Evolutionary conservation across 2,329 filamentous ascomycete genomes (phyloP).

Genomic region (Pseudocercospora vitis): DNA sequence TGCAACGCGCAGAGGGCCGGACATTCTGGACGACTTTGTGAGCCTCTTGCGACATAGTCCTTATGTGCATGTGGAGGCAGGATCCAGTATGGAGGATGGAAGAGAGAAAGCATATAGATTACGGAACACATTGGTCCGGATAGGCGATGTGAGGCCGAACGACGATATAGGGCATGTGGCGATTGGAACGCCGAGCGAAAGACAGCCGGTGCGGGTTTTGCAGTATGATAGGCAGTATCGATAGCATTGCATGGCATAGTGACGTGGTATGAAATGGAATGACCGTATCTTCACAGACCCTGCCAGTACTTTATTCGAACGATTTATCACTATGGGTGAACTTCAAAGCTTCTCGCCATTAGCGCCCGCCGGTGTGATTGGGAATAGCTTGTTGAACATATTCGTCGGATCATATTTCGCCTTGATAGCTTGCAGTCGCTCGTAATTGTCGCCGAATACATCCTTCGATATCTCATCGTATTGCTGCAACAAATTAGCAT

Average conservation of each 20-base stretch:
- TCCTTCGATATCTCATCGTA: slow-evolving; percentile 37
- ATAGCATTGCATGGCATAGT: not conserved
- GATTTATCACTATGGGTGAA: too few relatives aligned
- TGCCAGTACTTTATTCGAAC: too few relatives aligned
- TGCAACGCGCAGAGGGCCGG: slow-evolving; percentile 11
- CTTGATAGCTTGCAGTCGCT: slow-evolving; percentile 46
- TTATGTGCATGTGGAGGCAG: slow-evolving; percentile 9
- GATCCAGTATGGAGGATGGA: slow-evolving; percentile 14
- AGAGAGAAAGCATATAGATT: slow-evolving; percentile 10
- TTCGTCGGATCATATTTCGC: slow-evolving; percentile 49
- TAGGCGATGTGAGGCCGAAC: slow-evolving; percentile 17
- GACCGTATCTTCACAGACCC: too few relatives aligned
- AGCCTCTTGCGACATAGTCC: slow-evolving; percentile 10
- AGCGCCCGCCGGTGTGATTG: slow-evolving; percentile 22
- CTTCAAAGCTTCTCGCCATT: slow-evolving; percentile 8
- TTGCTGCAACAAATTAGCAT: too few relatives aligned
- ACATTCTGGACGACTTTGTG: slow-evolving; percentile 20
- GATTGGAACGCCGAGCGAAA: slow-evolving; percentile 3
- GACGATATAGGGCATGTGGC: slow-evolving; percentile 11
- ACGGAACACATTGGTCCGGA: slow-evolving; percentile 7
- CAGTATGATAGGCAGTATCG: not conserved
- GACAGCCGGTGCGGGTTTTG: not conserved
- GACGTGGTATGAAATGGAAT: too few relatives aligned
- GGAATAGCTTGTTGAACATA: slow-evolving; percentile 46
- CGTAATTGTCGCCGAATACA: slow-evolving; percentile 49